Evolutionary conservation across 2,329 filamentous ascomycete species (phyloP).

Genomic region (Myriangium duriaei): DNA sequence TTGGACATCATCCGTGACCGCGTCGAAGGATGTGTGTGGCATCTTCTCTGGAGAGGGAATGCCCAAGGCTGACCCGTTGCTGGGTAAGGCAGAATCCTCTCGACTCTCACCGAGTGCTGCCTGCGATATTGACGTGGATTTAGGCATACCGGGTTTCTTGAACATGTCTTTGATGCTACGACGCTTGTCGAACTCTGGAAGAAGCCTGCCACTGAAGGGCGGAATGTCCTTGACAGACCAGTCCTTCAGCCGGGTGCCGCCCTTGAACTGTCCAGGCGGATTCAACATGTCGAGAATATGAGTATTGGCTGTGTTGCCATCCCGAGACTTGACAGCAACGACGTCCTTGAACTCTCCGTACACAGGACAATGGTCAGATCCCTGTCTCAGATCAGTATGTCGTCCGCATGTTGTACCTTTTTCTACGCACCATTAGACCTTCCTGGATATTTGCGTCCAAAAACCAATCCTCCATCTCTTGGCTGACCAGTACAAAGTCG

Average conservation of each 20-base stretch:
- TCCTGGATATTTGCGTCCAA: conserved; percentile 76
- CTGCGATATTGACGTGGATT: neutral
- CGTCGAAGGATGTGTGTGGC: no score
- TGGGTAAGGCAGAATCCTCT: neutral
- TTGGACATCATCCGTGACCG: no score
- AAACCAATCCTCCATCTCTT: conserved; percentile 70
- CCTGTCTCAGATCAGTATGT: conserved; percentile 30
- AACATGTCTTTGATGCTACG: conserved; percentile 93
- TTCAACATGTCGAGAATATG: conserved; percentile 66
- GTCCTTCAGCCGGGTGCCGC: conserved; percentile 52
- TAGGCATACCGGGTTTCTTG: conserved; percentile 32
- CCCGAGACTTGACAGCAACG: conserved; percentile 37
- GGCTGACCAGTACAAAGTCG: conserved; percentile 80
- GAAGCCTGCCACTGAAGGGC: conserved; percentile 65
- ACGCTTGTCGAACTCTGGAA: conserved; percentile 77
- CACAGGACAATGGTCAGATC: conserved; percentile 93
- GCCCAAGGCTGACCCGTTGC: neutral
- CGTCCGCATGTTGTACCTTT: no score
- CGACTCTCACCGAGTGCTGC: neutral
- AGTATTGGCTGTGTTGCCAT: conserved; percentile 24
- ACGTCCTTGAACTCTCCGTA: conserved; percentile 60
- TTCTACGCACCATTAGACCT: conserved; percentile 53
- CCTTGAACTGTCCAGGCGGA: conserved; percentile 55
- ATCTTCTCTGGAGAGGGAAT: neutral
- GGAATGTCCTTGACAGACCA: conserved; percentile 57